Percentiles rank a stretch among this genome's conserved stretches.
Evolutionary conservation across 257 asterid species (phyloP).

Genomic region (Paraleonurus japonicus): DNA sequence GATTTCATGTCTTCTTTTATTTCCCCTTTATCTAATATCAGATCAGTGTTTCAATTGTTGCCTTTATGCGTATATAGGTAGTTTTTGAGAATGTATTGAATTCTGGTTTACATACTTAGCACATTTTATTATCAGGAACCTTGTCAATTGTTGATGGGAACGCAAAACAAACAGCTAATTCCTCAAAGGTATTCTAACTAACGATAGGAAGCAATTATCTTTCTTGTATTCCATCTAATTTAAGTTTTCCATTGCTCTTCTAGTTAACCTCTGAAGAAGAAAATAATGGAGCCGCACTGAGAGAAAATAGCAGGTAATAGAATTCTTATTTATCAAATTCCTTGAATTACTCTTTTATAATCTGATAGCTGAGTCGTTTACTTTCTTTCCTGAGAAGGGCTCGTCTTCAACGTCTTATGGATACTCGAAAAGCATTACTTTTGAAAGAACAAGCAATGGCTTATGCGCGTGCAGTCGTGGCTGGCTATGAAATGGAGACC

Average conservation of each 20-base stretch:
- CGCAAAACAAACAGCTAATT: conserved; percentile 41
- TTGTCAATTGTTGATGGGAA: conserved; percentile 46
- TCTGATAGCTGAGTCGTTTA: conserved; percentile 18
- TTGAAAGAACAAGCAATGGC: conserved; percentile 93
- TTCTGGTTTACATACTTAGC: conserved; percentile 12
- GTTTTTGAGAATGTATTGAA: neutral
- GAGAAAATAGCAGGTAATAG: conserved; percentile 70
- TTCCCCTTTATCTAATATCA: neutral
- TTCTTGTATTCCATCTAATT: conserved; percentile 20
- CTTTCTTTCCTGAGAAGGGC: conserved; percentile 39
- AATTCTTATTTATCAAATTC: conserved; percentile 16
- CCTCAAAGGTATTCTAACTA: conserved; percentile 46
- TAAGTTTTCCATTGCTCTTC: conserved; percentile 20
- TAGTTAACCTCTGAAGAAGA: conserved; percentile 50
- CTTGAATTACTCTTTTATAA: neutral
- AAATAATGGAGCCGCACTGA: conserved; percentile 41
- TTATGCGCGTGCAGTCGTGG: conserved; percentile 88
- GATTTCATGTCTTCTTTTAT: neutral
- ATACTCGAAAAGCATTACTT: conserved; percentile 73
- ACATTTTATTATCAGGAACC: conserved; percentile 32
- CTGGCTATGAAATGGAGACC: conserved; percentile 71
- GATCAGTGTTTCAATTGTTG: neutral
- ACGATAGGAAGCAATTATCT: neutral
- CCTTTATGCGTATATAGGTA: conserved; percentile 3
- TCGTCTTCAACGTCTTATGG: conserved; percentile 68